Evolutionary conservation across 2,329 filamentous ascomycete genomes (phyloP).

Genomic region (Ophiostoma tasmaniense): DNA sequence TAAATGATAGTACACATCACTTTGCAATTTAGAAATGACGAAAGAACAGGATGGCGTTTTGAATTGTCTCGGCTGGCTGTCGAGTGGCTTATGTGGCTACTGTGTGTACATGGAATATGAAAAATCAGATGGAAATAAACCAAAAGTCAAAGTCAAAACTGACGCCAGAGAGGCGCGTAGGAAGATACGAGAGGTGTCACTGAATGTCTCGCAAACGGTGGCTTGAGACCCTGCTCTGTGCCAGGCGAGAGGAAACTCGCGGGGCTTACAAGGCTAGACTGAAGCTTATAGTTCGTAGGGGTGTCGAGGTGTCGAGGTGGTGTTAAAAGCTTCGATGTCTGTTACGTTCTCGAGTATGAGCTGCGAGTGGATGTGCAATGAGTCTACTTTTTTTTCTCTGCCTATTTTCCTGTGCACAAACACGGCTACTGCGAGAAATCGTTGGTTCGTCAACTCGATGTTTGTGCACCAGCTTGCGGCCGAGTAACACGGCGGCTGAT

Average conservation of each 20-base stretch:
- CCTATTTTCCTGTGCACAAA: neutral
- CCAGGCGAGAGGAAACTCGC: neutral
- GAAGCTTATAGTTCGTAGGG: neutral
- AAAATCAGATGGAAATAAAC: no score
- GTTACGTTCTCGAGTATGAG: neutral
- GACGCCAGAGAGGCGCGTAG: neutral
- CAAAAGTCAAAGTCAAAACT: neutral
- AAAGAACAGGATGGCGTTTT: neutral
- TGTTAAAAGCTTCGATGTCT: neutral
- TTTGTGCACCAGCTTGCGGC: slow-evolving; percentile 1
- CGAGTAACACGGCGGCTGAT: neutral
- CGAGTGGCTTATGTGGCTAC: neutral
- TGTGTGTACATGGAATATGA: neutral
- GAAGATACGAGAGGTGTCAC: neutral
- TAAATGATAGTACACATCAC: neutral
- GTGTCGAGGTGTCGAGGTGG: neutral
- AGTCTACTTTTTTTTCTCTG: neutral
- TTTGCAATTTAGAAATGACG: neutral
- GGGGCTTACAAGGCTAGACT: slow-evolving; percentile 3
- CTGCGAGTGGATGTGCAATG: neutral
- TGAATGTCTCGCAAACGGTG: neutral
- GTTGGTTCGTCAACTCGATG: neutral
- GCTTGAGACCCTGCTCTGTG: slow-evolving; percentile 1
- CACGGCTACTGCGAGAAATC: neutral
- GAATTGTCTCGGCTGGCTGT: neutral